A percentile compares a stretch with the other conserved stretches of the same genome.
Evolutionary conservation across 2,329 filamentous ascomycete species (phyloP).

Genomic region (Arthrocladium fulminans): DNA sequence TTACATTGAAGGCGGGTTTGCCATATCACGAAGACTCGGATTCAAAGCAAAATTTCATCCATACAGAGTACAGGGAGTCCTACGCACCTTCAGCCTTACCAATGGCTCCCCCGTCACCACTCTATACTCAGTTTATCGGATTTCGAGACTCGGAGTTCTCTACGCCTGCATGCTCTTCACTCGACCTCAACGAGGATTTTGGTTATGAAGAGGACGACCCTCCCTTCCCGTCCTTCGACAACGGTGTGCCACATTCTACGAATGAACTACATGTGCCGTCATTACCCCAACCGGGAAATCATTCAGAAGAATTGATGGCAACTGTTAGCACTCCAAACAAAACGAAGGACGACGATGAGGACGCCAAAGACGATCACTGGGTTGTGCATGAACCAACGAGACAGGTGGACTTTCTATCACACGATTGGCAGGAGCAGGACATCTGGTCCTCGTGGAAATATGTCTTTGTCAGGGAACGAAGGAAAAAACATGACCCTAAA

Average conservation of each 20-base stretch:
- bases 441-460: conserved; percentile 97
- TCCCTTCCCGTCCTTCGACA: conserved; percentile 37
- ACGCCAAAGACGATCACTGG: conserved; percentile 71
- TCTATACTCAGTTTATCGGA: conserved; percentile 25
- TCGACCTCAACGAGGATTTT: conserved; percentile 11
- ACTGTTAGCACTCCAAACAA: conserved; percentile 45
- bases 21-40: conserved; percentile 12
- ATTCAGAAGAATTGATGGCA: conserved; percentile 14
- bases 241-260: conserved; percentile 2
- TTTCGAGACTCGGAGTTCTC: conserved; percentile 30
- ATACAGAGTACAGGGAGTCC: conserved; percentile 14
- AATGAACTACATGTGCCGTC: conserved; percentile 13
- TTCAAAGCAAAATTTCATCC: conserved; percentile 11
- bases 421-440: conserved; percentile 90
- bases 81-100: conserved; percentile 29
- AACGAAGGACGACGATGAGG: conserved; percentile 47
- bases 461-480: conserved; percentile 67
- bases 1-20: conserved; percentile 13
- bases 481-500: too few relatives aligned
- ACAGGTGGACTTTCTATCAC: conserved; percentile 91
- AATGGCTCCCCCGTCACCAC: conserved; percentile 32
- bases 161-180: conserved; percentile 30
- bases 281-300: conserved; percentile 28
- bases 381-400: conserved; percentile 66
- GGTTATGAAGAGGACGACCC: conserved; percentile 28